Percentiles rank a stretch among this genome's conserved stretches.
Evolutionary conservation across 2,329 filamentous ascomycete species (phyloP).

Genomic region (Pseudogymnoascus sp.): DNA sequence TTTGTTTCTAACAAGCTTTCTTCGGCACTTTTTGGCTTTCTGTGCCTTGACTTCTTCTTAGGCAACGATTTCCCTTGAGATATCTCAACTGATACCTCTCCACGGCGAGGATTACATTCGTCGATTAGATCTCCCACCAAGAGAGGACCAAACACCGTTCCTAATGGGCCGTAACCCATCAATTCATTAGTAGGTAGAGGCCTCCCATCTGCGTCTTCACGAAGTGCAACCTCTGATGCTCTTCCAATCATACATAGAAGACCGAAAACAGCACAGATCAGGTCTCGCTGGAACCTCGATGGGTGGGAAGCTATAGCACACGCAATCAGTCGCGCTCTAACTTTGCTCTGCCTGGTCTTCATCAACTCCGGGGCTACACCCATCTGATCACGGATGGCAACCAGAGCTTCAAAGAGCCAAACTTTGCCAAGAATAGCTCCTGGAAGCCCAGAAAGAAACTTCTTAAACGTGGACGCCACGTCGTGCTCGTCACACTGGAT

Average conservation of each 20-base stretch:
- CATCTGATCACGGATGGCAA: slow-evolving; percentile 52
- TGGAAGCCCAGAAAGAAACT: slow-evolving; percentile 53
- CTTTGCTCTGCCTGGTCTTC: slow-evolving; percentile 45
- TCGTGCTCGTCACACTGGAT: slow-evolving; percentile 55
- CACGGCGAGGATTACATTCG: slow-evolving; percentile 33
- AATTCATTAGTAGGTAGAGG: slow-evolving; percentile 49
- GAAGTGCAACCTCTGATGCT: slow-evolving; percentile 44
- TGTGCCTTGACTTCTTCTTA: slow-evolving; percentile 32
- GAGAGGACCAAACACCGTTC: slow-evolving; percentile 58
- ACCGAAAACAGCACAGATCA: slow-evolving; percentile 61
- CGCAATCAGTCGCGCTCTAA: slow-evolving; percentile 58
- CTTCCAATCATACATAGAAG: slow-evolving; percentile 54
- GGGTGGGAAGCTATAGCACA: slow-evolving; percentile 52
- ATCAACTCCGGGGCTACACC: slow-evolving; percentile 44
- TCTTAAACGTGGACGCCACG: slow-evolving; percentile 60
- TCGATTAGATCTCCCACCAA: slow-evolving; percentile 51
- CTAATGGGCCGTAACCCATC: slow-evolving; percentile 57
- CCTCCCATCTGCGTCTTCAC: slow-evolving; percentile 44
- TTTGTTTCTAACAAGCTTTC: slow-evolving; percentile 19
- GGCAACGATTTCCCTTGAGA: not conserved
- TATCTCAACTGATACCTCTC: slow-evolving; percentile 8
- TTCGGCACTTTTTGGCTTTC: slow-evolving; percentile 23
- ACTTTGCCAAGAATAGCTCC: slow-evolving; percentile 60
- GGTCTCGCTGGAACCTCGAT: slow-evolving; percentile 52
- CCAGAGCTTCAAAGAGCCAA: slow-evolving; percentile 52